Percentiles rank a stretch among this genome's conserved stretches.
Conservation (phyloP, 2,329 filamentous ascomycete genomes). For the Ramularia endophylla region DNA sequence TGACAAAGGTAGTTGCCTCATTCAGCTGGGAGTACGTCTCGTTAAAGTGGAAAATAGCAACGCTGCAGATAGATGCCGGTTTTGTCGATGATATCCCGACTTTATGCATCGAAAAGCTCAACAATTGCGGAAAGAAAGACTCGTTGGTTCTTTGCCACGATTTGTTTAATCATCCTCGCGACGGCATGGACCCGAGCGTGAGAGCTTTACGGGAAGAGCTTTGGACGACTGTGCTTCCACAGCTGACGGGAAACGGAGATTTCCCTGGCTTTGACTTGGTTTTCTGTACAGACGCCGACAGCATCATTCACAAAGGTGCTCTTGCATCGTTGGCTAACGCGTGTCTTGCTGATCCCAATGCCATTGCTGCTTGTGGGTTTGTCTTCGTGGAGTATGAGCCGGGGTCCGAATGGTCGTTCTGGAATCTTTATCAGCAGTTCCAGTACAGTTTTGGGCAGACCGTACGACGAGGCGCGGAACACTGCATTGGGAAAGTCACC, state of each 20-base stretch:
- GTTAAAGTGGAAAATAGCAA: constrained; percentile 16
- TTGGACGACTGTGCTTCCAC: constrained; percentile 17
- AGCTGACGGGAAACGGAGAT: constrained; percentile 10
- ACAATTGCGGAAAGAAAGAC: constrained; percentile 22
- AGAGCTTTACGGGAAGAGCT: constrained; percentile 15
- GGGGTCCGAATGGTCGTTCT: constrained; percentile 22
- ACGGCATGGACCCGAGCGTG: constrained; percentile 15
- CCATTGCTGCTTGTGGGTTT: constrained; percentile 21
- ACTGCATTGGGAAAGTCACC: constrained; percentile 20
- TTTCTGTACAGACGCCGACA: constrained; percentile 23
- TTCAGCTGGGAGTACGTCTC: constrained; percentile 19
- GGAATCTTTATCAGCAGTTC: constrained; percentile 24
- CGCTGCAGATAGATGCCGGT: constrained; percentile 18
- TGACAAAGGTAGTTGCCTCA: constrained; percentile 15
- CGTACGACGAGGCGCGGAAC: constrained; percentile 20
- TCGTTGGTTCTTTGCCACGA: constrained; percentile 22
- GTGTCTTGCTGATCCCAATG: constrained; percentile 15
- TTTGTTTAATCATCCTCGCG: constrained; percentile 20
- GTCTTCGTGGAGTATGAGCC: constrained; percentile 21
- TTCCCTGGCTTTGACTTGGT: constrained; percentile 21
- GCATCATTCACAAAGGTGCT: constrained; percentile 20
- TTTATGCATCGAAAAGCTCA: constrained; percentile 20
- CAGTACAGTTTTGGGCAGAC: constrained; percentile 23
- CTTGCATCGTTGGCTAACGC: constrained; percentile 18
- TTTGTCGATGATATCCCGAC: constrained; percentile 23